A percentile compares a stretch with the other conserved stretches of the same genome.
These are phyloP conservation scores for Kalaharituber pfeilii DNA, from an alignment of 2,329 filamentous ascomycete species.

Conservation along the genomic window DNA sequence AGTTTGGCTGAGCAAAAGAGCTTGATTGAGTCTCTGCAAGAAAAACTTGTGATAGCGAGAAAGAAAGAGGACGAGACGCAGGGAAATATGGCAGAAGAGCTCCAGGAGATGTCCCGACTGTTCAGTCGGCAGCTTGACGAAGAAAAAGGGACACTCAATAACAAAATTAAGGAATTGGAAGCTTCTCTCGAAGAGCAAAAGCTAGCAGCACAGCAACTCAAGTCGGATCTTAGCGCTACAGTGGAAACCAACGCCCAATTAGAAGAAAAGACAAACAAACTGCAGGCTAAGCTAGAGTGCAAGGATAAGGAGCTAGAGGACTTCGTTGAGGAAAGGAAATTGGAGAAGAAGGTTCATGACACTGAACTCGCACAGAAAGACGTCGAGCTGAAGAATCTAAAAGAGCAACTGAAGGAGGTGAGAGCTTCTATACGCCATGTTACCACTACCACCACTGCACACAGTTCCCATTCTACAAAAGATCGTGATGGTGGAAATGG, in stretches of 20 bases:
- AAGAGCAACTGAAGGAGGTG: slow-evolving; percentile 15
- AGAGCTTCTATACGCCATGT: slow-evolving; percentile 9
- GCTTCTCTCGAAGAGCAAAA: background rate
- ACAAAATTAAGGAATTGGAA: background rate
- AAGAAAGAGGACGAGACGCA: background rate
- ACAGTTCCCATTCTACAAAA: background rate
- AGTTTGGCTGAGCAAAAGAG: background rate
- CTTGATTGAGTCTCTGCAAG: background rate
- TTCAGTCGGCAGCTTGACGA: background rate
- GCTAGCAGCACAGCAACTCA: background rate
- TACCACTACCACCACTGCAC: background rate
- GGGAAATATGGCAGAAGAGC: background rate
- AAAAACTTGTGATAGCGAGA: background rate
- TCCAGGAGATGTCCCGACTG: background rate
- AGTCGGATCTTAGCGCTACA: background rate
- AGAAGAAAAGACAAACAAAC: background rate
- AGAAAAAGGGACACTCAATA: background rate
- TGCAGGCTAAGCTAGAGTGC: slow-evolving; percentile 4
- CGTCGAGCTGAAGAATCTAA: slow-evolving; percentile 8
- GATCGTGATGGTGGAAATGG: slow-evolving; percentile 4
- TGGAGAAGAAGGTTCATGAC: slow-evolving; percentile 11
- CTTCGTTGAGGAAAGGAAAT: slow-evolving; percentile 10
- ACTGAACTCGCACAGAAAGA: slow-evolving; percentile 17
- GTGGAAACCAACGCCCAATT: background rate
- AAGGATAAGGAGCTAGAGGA: slow-evolving; percentile 13